Evolutionary conservation across 768 basidiomycete species (phyloP), one percentile per base, ranked within the genome.

Genomic region (Boletales sp.): DNA sequence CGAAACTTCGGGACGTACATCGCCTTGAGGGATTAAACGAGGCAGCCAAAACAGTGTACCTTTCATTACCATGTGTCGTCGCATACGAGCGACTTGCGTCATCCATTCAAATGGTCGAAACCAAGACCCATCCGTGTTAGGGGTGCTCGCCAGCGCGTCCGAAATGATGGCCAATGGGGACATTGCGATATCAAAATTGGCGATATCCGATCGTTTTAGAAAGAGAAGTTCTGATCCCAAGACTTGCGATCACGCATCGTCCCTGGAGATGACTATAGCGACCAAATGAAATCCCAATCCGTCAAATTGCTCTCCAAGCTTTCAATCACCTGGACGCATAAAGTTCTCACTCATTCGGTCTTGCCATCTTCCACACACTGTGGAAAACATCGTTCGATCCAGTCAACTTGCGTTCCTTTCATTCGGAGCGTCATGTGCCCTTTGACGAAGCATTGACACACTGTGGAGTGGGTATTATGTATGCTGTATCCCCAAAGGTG

Each of bases 161-260:
- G 48, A 59, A 47, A 25, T 18, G 36, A 19, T n/a, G 44, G 15
- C 60, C 60, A 59, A 62, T 62, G 39, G 17, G n/a, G 13, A 4
- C 17, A n/a, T 12, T 21, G 45, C 60, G 54, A 61, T 61, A 61
- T 45, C 44, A 6, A 28, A 28, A 28, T 28, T 40, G 28, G 31
- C 45, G 50, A 50, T 42, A 46, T 39, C 3, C 8, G 17, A 44
- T 43, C 15, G 3, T 61, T 55, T 51, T 50, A 33, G 50, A 50
- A 58, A 48, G 37, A 48, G 46, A 45, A 41, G 41, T 40, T 8
- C 30, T 48, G 41, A 48, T 48, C 50, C 30, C 44, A 49, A 46
- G 40, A 33, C 32, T 6, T 42, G 25, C 19, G 30, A 38, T 41
- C 48, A 25, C 37, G 28, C 35, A 34, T 31, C 38, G 55, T 61